Base-by-base conservation (phyloP, 2,329 filamentous ascomycete species). In the Tolypocladium ophioglossoides region DNA sequence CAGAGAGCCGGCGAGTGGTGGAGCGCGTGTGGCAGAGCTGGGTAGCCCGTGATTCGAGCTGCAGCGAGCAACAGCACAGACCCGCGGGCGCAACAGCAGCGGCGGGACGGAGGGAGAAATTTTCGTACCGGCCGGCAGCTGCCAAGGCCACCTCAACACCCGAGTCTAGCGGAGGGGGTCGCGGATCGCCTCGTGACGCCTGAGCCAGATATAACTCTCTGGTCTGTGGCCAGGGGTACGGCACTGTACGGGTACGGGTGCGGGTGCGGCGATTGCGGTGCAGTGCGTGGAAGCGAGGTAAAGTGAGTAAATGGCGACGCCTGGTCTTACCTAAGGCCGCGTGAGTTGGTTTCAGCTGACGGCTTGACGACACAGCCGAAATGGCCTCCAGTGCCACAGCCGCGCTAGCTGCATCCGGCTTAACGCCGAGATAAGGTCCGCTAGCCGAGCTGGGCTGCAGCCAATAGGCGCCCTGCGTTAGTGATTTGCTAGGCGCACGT, bases 291-390 rank as follows among this genome's bases (percentile, higher is more conserved):
- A 61, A 57, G 55, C 57, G 51, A 59, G 54, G 56, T 55, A 54
- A 56, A 58, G 59, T 54, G 56, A 56, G 58, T 53, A 57, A 59
- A 60, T 54, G 55, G 57, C 62, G 57, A 64, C 41, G 56, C 55
- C 54, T 59, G 59, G 58, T 64, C 64, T 68, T 68, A 68, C 66
- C 64, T 66, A 66, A 67, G 63, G 61, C 56, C 58, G 37, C 39
- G 27, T 48, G 44, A 48, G 27, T 18, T 18, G 44, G 27, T 48
- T 32, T 34, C 44, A 48, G 44, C 44, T 34, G 44, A 24, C 44
- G 27, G 24, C 41, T n/a, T 2, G 41, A 18, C 24, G 22, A 3
- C 41, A 46, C 11, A 3, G 47, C 52, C 56, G 48, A 49, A 49
- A 20, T 49, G 47, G 16, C 30, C 39, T 20, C 41, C 41, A 27